A percentile compares a stretch with the other conserved stretches of the same genome.
phyloP scores from a whole-genome alignment of 768 basidiomycete species.

The Cystobasidium ongulense region DNA sequence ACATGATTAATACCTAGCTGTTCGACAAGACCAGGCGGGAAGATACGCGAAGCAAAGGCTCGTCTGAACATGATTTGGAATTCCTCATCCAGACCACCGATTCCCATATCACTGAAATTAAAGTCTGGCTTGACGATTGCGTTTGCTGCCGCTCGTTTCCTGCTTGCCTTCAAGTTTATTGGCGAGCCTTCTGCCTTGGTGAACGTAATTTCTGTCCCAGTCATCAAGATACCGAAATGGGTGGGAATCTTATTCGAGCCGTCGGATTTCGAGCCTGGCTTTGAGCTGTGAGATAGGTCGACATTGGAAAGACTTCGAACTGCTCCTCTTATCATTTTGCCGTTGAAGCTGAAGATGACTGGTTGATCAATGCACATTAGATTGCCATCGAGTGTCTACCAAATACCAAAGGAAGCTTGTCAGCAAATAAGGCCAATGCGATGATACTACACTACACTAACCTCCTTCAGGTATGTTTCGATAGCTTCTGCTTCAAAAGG shows the following conservation, averaged over 20 bases:
- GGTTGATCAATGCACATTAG: slow-evolving; percentile 63
- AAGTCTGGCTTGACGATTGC: slow-evolving; percentile 96
- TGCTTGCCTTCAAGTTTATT: slow-evolving; percentile 85
- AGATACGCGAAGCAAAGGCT: slow-evolving; percentile 96
- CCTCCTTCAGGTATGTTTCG: slow-evolving; percentile 57
- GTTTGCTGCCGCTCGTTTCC: slow-evolving; percentile 81
- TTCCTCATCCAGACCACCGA: slow-evolving; percentile 90
- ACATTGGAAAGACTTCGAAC: slow-evolving; percentile 57
- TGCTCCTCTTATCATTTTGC: slow-evolving; percentile 65
- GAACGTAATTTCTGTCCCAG: slow-evolving; percentile 78
- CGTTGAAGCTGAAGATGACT: slow-evolving; percentile 79
- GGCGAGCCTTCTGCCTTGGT: slow-evolving; percentile 69
- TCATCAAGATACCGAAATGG: slow-evolving; percentile 11
- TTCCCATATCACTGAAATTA: slow-evolving; percentile 99
- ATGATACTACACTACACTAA: slow-evolving; percentile 32
- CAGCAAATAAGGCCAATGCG: background rate
- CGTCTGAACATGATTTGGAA: slow-evolving; percentile 95
- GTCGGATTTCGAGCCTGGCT: background rate
- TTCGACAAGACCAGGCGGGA: slow-evolving; percentile 90
- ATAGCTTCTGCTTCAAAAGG: slow-evolving; percentile 86
- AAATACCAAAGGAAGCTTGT: background rate
- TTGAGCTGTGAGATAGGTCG: slow-evolving; percentile 49
- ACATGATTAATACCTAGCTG: slow-evolving; percentile 97
- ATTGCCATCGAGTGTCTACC: slow-evolving; percentile 61
- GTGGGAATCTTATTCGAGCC: background rate